Percentiles rank a stretch among this genome's conserved stretches.
Evolutionary conservation across 768 basidiomycete species (phyloP).

Genomic region (Postia placenta): DNA sequence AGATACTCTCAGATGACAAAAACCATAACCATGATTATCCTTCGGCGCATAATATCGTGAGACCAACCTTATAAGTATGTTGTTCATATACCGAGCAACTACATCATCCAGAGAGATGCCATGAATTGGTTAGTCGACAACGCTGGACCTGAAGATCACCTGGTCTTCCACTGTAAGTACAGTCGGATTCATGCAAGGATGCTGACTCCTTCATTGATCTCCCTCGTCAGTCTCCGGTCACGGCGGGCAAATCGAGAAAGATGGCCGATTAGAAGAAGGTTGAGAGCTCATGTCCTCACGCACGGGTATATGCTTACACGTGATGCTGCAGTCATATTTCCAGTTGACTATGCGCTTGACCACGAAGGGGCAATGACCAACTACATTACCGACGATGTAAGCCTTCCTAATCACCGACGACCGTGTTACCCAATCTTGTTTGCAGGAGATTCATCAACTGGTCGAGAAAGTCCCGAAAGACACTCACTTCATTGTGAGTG

Average conservation of each 20-base stretch:
- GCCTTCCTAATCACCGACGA: background rate
- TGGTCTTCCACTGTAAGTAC: constrained; percentile 52
- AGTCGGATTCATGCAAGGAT: background rate
- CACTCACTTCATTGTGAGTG: constrained; percentile 15
- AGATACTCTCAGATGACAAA: constrained; percentile 35
- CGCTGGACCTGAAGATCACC: constrained; percentile 41
- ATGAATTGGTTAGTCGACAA: constrained; percentile 38
- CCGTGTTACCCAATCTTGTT: background rate
- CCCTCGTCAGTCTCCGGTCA: constrained; percentile 41
- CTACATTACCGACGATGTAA: constrained; percentile 23
- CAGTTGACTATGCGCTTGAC: constrained; percentile 11
- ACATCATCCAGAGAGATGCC: constrained; percentile 19
- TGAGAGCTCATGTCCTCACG: no score
- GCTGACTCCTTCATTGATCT: background rate
- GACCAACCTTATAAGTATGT: no score
- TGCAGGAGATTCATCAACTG: constrained; percentile 16
- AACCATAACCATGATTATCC: background rate
- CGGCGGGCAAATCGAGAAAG: constrained; percentile 36
- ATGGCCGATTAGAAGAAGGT: constrained; percentile 49
- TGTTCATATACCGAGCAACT: background rate
- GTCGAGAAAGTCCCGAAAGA: constrained; percentile 18
- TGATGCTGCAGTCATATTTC: constrained; percentile 15
- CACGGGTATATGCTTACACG: no score
- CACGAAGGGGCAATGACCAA: constrained; percentile 6
- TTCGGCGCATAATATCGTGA: no score